Percentiles rank a stretch among this genome's conserved stretches.
phyloP scores from a whole-genome alignment of 257 asterid genomes.

The Henckelia pumila region DNA sequence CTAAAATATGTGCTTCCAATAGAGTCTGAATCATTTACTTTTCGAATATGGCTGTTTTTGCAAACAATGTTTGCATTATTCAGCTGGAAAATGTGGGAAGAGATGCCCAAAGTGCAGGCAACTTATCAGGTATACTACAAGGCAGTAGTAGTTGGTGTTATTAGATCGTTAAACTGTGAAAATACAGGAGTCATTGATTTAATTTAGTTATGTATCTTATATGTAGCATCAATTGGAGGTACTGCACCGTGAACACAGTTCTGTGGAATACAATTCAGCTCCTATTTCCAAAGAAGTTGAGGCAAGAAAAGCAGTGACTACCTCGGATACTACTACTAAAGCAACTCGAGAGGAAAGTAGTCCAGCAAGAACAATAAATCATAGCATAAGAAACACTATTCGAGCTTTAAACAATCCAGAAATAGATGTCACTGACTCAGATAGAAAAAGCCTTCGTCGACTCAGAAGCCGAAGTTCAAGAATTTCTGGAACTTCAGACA shows the following conservation, averaged over 20 bases:
- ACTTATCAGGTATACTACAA: slow-evolving; percentile 65
- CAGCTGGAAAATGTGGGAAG: slow-evolving; percentile 95
- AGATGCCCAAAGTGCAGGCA: slow-evolving; percentile 98
- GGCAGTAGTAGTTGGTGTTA: neutral
- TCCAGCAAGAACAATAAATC: slow-evolving; percentile 30
- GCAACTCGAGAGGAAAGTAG: slow-evolving; percentile 24
- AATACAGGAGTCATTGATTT: neutral
- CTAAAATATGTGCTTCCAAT: neutral
- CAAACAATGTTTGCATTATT: slow-evolving; percentile 72
- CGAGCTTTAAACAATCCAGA: slow-evolving; percentile 44
- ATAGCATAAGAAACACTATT: slow-evolving; percentile 31
- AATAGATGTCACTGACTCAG: slow-evolving; percentile 30
- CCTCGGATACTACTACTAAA: slow-evolving; percentile 19
- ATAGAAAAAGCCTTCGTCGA: slow-evolving; percentile 30
- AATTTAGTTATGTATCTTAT: neutral
- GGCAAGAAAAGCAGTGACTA: slow-evolving; percentile 50
- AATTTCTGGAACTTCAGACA: slow-evolving; percentile 28
- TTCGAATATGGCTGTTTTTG: slow-evolving; percentile 73
- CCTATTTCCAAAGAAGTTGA: slow-evolving; percentile 83
- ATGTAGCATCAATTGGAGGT: slow-evolving; percentile 67
- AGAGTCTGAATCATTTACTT: slow-evolving; percentile 1
- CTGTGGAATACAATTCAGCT: slow-evolving; percentile 97
- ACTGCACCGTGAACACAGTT: slow-evolving; percentile 87
- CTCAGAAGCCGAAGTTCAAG: slow-evolving; percentile 33
- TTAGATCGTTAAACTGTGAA: neutral